phyloP scores from a whole-genome alignment of 2,329 filamentous ascomycete species.

The Fusarium solani-melongenae region DNA sequence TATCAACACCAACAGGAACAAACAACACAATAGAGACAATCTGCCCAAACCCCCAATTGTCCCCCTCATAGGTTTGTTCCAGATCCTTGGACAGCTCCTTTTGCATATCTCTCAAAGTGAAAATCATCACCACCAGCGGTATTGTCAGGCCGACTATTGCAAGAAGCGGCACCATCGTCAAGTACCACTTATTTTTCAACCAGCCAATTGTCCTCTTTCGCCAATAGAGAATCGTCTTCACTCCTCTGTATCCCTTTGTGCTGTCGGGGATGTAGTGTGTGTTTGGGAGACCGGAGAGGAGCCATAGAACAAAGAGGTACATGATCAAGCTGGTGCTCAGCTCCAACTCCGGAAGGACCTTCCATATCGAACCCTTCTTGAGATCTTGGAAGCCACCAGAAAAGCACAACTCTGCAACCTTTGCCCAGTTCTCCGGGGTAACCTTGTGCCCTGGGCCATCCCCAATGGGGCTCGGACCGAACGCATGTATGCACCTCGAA shows the following conservation, averaged over 20 bases:
- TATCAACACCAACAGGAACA: slow-evolving; percentile 32
- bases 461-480: slow-evolving; percentile 22
- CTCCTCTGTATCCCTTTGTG: not conserved
- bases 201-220: too few species aligned
- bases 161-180: slow-evolving; percentile 12
- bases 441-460: slow-evolving; percentile 26
- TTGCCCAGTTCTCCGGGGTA: slow-evolving; percentile 1
- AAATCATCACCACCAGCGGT: slow-evolving; percentile 20
- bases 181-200: too few species aligned
- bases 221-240: not conserved
- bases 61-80: slow-evolving; percentile 5
- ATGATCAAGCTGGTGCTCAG: slow-evolving; percentile 11
- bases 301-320: slow-evolving; percentile 23
- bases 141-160: slow-evolving; percentile 1
- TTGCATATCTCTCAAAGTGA: slow-evolving; percentile 20
- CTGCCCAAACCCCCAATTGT: slow-evolving; percentile 36
- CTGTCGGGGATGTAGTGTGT: not conserved
- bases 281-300: slow-evolving; percentile 16
- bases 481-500: slow-evolving; percentile 38
- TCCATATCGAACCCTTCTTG: slow-evolving; percentile 1
- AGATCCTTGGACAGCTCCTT: not conserved
- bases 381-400: not conserved
- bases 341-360: slow-evolving; percentile 9
- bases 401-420: slow-evolving; percentile 26
- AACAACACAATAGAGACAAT: slow-evolving; percentile 41